Evolutionary conservation across 495 filamentous ascomycete species (phyloP), one percentile per base, ranked within the genome.

Genomic region (Bombardia bombarda): DNA sequence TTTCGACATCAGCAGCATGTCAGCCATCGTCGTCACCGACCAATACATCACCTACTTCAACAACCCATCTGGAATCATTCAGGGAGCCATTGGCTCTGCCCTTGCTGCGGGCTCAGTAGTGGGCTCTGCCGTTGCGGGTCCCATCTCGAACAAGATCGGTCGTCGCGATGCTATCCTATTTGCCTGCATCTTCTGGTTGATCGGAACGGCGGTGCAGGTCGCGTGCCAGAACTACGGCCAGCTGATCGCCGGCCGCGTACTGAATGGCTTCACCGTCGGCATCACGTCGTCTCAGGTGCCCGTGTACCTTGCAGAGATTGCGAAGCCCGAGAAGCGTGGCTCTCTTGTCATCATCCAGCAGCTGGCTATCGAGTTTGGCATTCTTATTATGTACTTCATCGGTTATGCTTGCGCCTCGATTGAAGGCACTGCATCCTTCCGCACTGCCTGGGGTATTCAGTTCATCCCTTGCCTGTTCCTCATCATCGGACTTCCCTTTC

Each of bases 261-360:
- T 88, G 32, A 86, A 84, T 52, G 83, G 85, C 42, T 66, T 87
- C 31, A 76, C 76, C 32, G 82, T 87, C 40, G 83, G 83, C 45
- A 79, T 87, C 46, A 86, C 83, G 2, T 85, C 81, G 2, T 83
- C 82, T 1, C 83, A 87, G 50, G 84, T 86, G 0, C 82, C 80
- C n/a, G 84, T 88, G n/a, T 89, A 87, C 60, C 72, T 87, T 3
- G 82, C 82, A 32, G 83, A 89, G 55, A 75, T 87, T 28, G 76
- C 83, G 4, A 77, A 77, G 38, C 76, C 78, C 18, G 73, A 78
- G 28, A 80, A 80, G 59, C 70, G 76, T 19, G 84, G 84, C 24
- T 77, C 75, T 0, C 73, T 89, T 36, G 78, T 87, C 38, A 75
- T 82, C 32, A 84, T 86, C 45, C 83, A 87, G 49, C 84, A 87